Percentiles rank a stretch among this genome's conserved stretches.
These are phyloP conservation scores for Kwoniella dejecticola DNA, from an alignment of 768 basidiomycete species.

Conservation along the genomic window DNA sequence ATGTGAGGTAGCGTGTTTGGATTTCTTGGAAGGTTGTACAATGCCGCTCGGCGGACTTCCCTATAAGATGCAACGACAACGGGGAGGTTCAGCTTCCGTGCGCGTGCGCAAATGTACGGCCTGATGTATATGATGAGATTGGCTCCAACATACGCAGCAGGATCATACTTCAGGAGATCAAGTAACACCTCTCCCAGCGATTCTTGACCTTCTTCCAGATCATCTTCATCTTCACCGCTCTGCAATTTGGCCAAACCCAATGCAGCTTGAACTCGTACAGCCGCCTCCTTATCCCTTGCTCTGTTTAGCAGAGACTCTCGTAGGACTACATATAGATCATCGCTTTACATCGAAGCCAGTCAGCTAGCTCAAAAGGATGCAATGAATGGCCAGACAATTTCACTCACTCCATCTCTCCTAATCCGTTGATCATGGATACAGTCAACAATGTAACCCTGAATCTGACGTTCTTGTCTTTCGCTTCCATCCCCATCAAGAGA, in stretches of 20 bases:
- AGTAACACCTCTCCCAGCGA: slow-evolving; percentile 55
- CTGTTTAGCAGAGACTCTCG: slow-evolving; percentile 70
- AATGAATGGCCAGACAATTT: no score
- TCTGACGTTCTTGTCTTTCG: slow-evolving; percentile 84
- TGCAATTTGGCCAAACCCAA: slow-evolving; percentile 76
- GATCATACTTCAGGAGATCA: slow-evolving; percentile 69
- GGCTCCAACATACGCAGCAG: slow-evolving; percentile 78
- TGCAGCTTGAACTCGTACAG: slow-evolving; percentile 76
- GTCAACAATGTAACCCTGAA: slow-evolving; percentile 77
- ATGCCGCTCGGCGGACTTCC: slow-evolving; percentile 79
- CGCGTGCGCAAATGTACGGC: no score
- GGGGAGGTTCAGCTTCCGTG: no score
- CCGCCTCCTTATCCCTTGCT: slow-evolving; percentile 73
- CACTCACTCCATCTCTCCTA: slow-evolving; percentile 84
- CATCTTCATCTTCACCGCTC: slow-evolving; percentile 69
- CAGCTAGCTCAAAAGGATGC: not conserved
- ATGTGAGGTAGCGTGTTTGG: slow-evolving; percentile 65
- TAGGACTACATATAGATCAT: slow-evolving; percentile 70
- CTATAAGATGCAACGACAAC: slow-evolving; percentile 60
- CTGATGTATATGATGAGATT: slow-evolving; percentile 18
- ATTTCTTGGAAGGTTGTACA: slow-evolving; percentile 70
- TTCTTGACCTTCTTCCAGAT: slow-evolving; percentile 54
- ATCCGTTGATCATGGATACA: slow-evolving; percentile 73
- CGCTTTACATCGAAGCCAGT: slow-evolving; percentile 59
- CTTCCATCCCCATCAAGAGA: slow-evolving; percentile 73